A percentile compares a stretch with the other conserved stretches of the same genome.
Conservation (phyloP, 345 rosid species). For the Salix brachista region DNA sequence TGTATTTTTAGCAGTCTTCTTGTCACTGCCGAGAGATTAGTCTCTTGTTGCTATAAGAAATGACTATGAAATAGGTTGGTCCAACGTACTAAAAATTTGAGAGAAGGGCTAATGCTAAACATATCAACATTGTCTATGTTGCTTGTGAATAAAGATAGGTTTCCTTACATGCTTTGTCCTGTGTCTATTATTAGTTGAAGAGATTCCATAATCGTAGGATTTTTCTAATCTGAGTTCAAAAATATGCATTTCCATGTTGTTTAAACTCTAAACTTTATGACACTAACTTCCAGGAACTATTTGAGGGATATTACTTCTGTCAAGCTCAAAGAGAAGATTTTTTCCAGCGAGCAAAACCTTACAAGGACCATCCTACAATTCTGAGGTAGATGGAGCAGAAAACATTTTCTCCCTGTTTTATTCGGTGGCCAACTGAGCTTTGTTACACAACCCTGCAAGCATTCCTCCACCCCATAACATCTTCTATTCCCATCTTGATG, state of each 20-base stretch:
- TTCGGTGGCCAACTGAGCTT: too few relatives aligned
- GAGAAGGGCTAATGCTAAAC: not conserved
- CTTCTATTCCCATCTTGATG: too few relatives aligned
- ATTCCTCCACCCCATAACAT: too few relatives aligned
- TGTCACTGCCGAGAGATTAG: not conserved
- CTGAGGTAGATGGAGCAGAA: constrained; percentile 39
- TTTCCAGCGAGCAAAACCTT: constrained; percentile 74
- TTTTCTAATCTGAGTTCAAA: not conserved
- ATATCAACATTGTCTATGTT: not conserved
- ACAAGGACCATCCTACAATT: constrained; percentile 76
- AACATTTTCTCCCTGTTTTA: not conserved
- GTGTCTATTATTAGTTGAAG: too few relatives aligned
- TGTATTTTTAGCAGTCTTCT: not conserved
- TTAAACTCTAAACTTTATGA: constrained; percentile 3
- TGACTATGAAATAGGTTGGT: not conserved
- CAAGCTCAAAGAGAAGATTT: constrained; percentile 93
- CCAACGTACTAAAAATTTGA: not conserved
- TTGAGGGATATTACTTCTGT: constrained; percentile 95
- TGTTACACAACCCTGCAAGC: too few relatives aligned
- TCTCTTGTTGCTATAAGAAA: not conserved
- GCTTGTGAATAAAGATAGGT: too few relatives aligned
- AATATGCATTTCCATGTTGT: not conserved
- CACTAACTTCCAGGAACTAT: constrained; percentile 60
- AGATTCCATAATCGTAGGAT: too few relatives aligned
- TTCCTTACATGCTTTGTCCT: not conserved